Evolutionary conservation across 2,329 filamentous ascomycete species (phyloP), one percentile per base, ranked within the genome.

Genomic region (Drechslerella dactyloides): DNA sequence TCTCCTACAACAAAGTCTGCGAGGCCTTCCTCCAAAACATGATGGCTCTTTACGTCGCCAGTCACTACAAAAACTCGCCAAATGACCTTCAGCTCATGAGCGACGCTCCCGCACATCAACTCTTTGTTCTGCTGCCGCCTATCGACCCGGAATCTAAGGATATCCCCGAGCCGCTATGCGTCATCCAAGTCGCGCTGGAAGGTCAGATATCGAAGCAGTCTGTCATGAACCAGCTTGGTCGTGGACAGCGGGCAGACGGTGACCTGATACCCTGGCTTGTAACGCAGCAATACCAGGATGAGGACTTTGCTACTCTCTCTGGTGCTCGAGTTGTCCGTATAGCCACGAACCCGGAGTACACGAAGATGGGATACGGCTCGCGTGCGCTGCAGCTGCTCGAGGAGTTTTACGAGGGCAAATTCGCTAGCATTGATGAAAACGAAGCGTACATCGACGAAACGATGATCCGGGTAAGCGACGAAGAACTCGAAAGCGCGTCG

Each of bases 61-160:
- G 91, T 76, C 92, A 96, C 80, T 97, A 99, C 84, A 97, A 97
- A 81, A 99, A 99, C 81, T 91, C 93, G 0, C 94, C 94, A 0
- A 96, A 99, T 77, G 94, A 99, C 77, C 84, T 99, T n/a, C 94
- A 97, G 79, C 85, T 99, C 65, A 96, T 99, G 91, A 96, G 91
- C 73, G 94, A 99, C 80, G 94, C 94, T 0, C 94, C 94, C 0
- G 93, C 94, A 0, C 94, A 99, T 80, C 93, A 97, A 79, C 85
- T 99, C 5, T 99, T 94, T 77, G 94, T 97, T 8, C 86, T 99
- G 23, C 91, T 96, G 1, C 90, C 93, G 1, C 93, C 94, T 0
- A 87, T 93, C 15, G 84, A 89, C 1, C 90, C 93, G 75, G 86
- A 88, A 59, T 87, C 87, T 60, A 88, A 88, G 62, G 88, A 89